Evolutionary conservation across 306 rosid genomes (phyloP).

Genomic region (Inga laurina): DNA sequence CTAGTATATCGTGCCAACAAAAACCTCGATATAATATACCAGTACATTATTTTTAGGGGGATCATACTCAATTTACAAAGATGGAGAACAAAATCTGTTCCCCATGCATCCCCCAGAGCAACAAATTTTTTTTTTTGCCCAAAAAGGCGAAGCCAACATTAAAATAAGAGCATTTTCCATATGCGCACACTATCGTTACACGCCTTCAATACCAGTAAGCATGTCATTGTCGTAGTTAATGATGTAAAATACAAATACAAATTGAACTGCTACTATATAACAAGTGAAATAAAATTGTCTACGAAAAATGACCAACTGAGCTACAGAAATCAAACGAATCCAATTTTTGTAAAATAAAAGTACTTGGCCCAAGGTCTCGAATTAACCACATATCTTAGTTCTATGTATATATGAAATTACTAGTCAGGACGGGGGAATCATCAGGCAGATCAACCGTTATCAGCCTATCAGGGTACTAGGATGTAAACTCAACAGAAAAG

Average conservation of each 20-base stretch:
- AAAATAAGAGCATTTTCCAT: background rate
- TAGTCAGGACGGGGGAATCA: constrained; percentile 12
- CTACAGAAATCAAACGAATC: constrained; percentile 13
- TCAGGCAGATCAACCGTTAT: background rate
- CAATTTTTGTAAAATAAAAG: background rate
- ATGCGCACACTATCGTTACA: no score
- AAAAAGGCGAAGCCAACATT: background rate
- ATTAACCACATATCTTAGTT: background rate
- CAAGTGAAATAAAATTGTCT: background rate
- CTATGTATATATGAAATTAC: background rate
- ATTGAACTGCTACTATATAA: background rate
- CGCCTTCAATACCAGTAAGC: background rate
- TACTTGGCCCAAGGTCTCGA: background rate
- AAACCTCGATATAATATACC: background rate
- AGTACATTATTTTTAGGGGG: background rate
- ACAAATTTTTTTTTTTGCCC: background rate
- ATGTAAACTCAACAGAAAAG: constrained; percentile 3
- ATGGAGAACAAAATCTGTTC: background rate
- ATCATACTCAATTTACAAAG: background rate
- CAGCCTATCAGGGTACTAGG: background rate
- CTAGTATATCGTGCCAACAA: background rate
- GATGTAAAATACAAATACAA: background rate
- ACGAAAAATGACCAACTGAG: background rate
- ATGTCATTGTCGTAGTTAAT: background rate
- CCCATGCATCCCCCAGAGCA: background rate